These are phyloP conservation scores for Tuber melanosporum DNA, from an alignment of 495 filamentous ascomycete genomes.

Conservation along the genomic window DNA sequence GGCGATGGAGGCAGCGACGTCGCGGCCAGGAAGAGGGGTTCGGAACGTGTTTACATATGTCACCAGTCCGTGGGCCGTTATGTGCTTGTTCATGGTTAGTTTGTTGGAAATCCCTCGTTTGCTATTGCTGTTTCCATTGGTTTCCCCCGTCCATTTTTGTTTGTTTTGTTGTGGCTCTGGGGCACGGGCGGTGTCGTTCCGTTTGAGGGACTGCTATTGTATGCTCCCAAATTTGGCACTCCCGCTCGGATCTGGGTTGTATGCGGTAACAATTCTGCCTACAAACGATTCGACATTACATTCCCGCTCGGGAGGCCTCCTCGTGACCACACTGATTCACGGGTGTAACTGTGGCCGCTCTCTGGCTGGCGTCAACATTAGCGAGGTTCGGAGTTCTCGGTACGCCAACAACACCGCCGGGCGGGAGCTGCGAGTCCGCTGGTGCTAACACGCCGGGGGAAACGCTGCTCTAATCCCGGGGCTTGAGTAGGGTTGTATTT, in stretches of 20 bases:
- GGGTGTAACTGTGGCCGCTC: background rate
- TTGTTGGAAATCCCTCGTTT: background rate
- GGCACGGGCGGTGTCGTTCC: background rate
- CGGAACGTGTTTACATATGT: constrained; percentile 85
- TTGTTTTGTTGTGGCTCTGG: background rate
- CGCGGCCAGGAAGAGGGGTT: constrained; percentile 48
- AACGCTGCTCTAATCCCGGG: background rate
- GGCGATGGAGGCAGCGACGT: constrained; percentile 5
- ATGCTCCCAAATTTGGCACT: constrained; percentile 7
- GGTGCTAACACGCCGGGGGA: background rate
- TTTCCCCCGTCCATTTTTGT: constrained; percentile 19
- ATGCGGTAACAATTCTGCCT: background rate
- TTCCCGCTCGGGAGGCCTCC: background rate
- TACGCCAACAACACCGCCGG: background rate
- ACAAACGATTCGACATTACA: background rate
- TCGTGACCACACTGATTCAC: background rate
- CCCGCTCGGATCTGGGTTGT: background rate
- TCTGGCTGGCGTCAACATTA: background rate
- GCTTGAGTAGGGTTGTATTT: background rate
- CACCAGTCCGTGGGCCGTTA: constrained; percentile 88
- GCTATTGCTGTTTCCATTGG: constrained; percentile 11
- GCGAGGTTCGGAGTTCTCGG: background rate
- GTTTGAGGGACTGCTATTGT: background rate
- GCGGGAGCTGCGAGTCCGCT: background rate
- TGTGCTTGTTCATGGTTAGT: constrained; percentile 66